These are phyloP conservation scores for Schizonepeta tenuifolia DNA, from an alignment of 257 asterid genomes.

Conservation along the genomic window DNA sequence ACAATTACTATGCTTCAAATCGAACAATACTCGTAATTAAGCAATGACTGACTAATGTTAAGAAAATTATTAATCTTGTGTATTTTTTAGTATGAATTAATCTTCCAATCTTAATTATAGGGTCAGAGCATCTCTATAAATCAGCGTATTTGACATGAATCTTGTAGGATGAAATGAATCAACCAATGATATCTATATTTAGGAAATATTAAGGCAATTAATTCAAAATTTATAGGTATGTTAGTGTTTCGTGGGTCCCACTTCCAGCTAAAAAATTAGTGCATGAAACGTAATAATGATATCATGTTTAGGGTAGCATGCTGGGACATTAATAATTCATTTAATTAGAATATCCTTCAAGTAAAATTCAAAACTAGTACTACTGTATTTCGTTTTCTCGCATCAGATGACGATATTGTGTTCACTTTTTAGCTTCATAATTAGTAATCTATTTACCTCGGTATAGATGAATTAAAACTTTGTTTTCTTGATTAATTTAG, in stretches of 20 bases:
- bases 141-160: slow-evolving; percentile 8
- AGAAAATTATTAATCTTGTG: too few relatives aligned
- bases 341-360: neutral
- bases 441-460: too few relatives aligned
- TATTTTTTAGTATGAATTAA: too few relatives aligned
- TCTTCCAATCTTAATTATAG: too few relatives aligned
- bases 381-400: neutral
- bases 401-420: neutral
- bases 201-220: slow-evolving; percentile 12
- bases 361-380: neutral
- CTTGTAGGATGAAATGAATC: neutral
- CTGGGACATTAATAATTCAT: slow-evolving; percentile 29
- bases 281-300: slow-evolving; percentile 51
- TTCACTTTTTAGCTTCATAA: too few relatives aligned
- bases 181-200: neutral
- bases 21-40: neutral
- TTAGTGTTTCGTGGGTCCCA: slow-evolving; percentile 34
- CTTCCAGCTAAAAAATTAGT: slow-evolving; percentile 33
- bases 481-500: too few relatives aligned
- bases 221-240: neutral
- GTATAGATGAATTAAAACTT: too few relatives aligned
- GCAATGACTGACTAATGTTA: neutral
- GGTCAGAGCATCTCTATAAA: neutral
- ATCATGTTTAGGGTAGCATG: slow-evolving; percentile 47
- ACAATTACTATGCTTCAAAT: neutral